Conservation (phyloP, 192 early-diverging fungal species). For the Haplosporangium gracile region DNA sequence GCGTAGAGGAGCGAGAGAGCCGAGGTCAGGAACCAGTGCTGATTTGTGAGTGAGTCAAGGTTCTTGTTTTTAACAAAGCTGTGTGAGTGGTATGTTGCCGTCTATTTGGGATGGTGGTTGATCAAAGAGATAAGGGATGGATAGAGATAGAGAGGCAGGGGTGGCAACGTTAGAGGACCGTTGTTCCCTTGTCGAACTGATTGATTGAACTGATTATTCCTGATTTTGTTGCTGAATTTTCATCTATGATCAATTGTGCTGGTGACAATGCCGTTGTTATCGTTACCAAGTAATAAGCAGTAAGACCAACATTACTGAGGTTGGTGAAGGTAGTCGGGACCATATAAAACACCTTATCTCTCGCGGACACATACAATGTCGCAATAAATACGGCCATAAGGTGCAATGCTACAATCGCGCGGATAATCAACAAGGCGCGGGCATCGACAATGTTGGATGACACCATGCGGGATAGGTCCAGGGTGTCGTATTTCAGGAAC, state of each 20-base stretch:
- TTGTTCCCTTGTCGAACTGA: not conserved
- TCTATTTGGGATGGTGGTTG: conserved; percentile 5
- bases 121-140: not conserved
- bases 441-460: conserved; percentile 46
- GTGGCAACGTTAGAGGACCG: not conserved
- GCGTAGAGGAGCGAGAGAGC: conserved; percentile 41
- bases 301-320: conserved; percentile 54
- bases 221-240: not conserved
- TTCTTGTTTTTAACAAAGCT: conserved; percentile 10
- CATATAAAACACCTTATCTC: conserved; percentile 53
- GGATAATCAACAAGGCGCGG: conserved; percentile 15
- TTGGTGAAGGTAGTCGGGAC: conserved; percentile 53
- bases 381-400: conserved; percentile 45
- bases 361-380: conserved; percentile 47
- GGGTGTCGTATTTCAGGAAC: conserved; percentile 36
- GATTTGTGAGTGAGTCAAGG: conserved; percentile 19
- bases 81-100: conserved; percentile 43
- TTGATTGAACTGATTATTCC: not conserved
- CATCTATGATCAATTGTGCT: too few relatives aligned
- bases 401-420: conserved; percentile 27
- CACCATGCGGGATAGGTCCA: conserved; percentile 30
- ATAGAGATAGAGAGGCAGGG: not conserved
- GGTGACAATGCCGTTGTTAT: not conserved
- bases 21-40: conserved; percentile 55
- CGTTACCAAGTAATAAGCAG: conserved; percentile 48